Percentiles rank a stretch among this genome's conserved stretches.
phyloP scores from a whole-genome alignment of 768 basidiomycete species.

The Collybia sp. region DNA sequence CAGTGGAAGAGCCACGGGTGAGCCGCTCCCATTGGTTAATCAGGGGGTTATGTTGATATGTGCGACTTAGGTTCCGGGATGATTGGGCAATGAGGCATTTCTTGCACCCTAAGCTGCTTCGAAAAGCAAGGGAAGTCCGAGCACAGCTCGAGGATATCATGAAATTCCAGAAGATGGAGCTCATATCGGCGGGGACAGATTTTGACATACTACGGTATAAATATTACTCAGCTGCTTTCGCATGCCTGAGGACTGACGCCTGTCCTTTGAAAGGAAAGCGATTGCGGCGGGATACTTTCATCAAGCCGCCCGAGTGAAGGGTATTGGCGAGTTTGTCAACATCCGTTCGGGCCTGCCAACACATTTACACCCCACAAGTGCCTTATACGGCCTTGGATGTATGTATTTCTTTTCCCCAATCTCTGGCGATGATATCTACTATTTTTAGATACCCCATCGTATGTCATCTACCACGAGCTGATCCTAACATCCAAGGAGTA shows the following conservation, averaged over 20 bases:
- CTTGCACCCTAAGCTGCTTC: slow-evolving; percentile 90
- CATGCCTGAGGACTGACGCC: background rate
- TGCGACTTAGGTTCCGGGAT: slow-evolving; percentile 67
- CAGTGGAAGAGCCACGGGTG: slow-evolving; percentile 98
- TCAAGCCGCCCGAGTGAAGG: slow-evolving; percentile 96
- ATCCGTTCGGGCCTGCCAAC: slow-evolving; percentile 93
- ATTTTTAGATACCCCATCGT: slow-evolving; percentile 81
- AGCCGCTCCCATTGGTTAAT: slow-evolving; percentile 18
- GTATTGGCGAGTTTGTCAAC: slow-evolving; percentile 98
- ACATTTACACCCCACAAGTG: slow-evolving; percentile 94
- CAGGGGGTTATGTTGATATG: slow-evolving; percentile 2
- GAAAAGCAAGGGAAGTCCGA: slow-evolving; percentile 94
- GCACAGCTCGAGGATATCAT: slow-evolving; percentile 97
- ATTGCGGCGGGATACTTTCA: slow-evolving; percentile 99
- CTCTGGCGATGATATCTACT: slow-evolving; percentile 8
- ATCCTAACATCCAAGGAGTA: slow-evolving; percentile 96
- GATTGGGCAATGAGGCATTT: slow-evolving; percentile 96
- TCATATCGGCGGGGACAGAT: slow-evolving; percentile 89
- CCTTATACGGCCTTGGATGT: slow-evolving; percentile 95
- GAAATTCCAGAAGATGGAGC: slow-evolving; percentile 97
- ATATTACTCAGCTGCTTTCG: background rate
- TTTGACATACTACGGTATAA: slow-evolving; percentile 79
- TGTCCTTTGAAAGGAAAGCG: slow-evolving; percentile 62
- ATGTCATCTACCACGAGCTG: slow-evolving; percentile 95
- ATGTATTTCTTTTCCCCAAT: slow-evolving; percentile 23